Base-by-base conservation (phyloP, 1,284 basidiomycete species). In the Pisolithus thermaeus region DNA sequence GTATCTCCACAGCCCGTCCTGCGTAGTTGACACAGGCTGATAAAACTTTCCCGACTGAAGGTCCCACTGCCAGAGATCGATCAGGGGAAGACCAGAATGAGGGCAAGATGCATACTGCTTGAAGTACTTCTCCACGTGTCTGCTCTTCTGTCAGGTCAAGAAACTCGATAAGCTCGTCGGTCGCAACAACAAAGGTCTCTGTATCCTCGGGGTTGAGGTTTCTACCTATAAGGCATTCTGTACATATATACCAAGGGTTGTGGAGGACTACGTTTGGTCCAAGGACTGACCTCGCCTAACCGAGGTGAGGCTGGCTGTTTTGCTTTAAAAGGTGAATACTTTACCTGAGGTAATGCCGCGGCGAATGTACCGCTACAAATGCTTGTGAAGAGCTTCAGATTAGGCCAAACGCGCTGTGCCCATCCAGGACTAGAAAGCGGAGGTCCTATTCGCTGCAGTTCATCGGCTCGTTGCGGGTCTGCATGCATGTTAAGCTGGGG, bases 341-440 rank as follows among this genome's bases (percentile, higher is more conserved):
- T 16, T 39, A 55, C 59, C 56, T 53, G 62, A 20, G 60, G 61
- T 23, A 64, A 32, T 4, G 50, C 20, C 16, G 49, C 9, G 12
- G 61, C n/a, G 50, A 63, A 59, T 2, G 54, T 51, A 38, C 61
- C 63, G 27, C 63, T 64, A 16, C 48, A 52, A 20, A 63, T 58
- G 4, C 52, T 52, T 27, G 55, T 47, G 43, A 61, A 50, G 5
- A 51, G 45, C 18, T 39, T 52, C 12, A 64, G 46, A n/a, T 38
- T 44, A 2, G 60, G 60, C 56, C 59, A 63, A 4, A 61, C 11
- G n/a, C 12, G 44, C 23, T 53, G 47, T 2, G 61, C 52, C 59
- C 60, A 61, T 1, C 59, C 55, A n/a, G 53, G 20, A 22, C 46
- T 28, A 1, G 46, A 35, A 3, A 40, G 49, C 7, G 47, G 46